Conservation (phyloP, 129 eudicot genomes). For the Flaveria trinervia region DNA sequence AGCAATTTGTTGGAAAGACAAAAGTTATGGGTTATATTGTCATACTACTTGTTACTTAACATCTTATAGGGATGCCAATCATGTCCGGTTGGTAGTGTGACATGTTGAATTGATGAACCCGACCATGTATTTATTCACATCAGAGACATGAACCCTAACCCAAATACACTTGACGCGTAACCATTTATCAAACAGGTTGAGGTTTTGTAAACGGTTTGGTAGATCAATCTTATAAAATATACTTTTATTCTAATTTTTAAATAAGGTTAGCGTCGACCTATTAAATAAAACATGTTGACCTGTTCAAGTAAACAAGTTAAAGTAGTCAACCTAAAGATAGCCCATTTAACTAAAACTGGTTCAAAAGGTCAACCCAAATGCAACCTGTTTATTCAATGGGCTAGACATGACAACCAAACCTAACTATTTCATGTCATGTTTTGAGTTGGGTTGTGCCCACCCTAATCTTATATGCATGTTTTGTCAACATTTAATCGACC, state of each 20-base stretch:
- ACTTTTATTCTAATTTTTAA: background rate
- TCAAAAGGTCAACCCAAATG: background rate
- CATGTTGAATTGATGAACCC: background rate
- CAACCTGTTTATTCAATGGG: background rate
- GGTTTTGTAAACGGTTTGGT: background rate
- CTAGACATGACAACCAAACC: background rate
- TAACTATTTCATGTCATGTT: background rate
- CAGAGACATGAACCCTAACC: background rate
- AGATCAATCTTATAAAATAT: background rate
- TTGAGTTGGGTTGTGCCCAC: background rate
- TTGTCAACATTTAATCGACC: background rate
- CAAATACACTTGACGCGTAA: background rate
- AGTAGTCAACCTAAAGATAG: too few species aligned
- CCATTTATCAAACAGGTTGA: background rate
- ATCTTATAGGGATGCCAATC: background rate
- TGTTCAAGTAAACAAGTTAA: too few species aligned
- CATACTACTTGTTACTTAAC: constrained; percentile 3
- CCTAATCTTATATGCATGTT: constrained; percentile 8
- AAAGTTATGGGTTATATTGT: background rate
- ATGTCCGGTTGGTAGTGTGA: background rate
- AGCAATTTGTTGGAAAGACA: constrained; percentile 14
- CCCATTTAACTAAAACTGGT: too few species aligned
- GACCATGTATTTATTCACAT: background rate
- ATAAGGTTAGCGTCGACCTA: background rate
- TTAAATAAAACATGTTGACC: background rate